These are phyloP conservation scores for Acanthamoeba lenticulata DNA, from an alignment of 208 protist genomes.

Conservation along the genomic window DNA sequence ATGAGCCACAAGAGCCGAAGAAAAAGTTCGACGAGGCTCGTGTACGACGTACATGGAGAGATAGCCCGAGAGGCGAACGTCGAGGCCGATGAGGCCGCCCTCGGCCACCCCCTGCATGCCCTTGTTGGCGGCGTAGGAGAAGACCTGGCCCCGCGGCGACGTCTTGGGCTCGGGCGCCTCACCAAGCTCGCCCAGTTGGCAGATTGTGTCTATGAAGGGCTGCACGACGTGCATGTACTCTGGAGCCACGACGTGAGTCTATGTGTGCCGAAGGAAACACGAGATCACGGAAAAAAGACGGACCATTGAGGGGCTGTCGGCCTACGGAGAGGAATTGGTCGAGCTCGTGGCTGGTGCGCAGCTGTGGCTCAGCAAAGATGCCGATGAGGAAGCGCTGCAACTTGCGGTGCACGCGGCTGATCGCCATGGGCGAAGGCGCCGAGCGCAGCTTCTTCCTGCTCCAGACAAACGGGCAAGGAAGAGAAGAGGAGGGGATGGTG, in stretches of 20 bases:
- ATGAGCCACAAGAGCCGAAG: neutral
- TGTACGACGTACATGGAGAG: neutral
- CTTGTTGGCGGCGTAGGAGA: neutral
- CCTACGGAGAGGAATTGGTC: conserved; percentile 15
- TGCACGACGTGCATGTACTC: conserved; percentile 49
- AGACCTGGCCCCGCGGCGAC: neutral
- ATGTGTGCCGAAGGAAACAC: neutral
- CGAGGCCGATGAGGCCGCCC: conserved; percentile 1
- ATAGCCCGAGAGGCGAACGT: neutral
- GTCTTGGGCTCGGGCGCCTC: conserved; percentile 40
- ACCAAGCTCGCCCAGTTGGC: neutral
- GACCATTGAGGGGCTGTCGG: neutral
- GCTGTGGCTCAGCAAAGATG: neutral
- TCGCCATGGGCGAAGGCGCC: neutral
- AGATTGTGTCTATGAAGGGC: conserved; percentile 15
- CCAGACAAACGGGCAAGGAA: no score
- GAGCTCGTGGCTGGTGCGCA: neutral
- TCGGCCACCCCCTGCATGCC: conserved; percentile 47
- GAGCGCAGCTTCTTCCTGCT: conserved; percentile 28
- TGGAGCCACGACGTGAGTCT: neutral
- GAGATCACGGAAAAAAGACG: neutral
- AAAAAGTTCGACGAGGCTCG: neutral
- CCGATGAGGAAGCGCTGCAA: neutral
- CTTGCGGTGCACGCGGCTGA: conserved; percentile 1
- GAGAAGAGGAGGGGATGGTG: no score